Evolutionary conservation across 495 filamentous ascomycete species (phyloP).

Genomic region (Neurospora tetraspora): DNA sequence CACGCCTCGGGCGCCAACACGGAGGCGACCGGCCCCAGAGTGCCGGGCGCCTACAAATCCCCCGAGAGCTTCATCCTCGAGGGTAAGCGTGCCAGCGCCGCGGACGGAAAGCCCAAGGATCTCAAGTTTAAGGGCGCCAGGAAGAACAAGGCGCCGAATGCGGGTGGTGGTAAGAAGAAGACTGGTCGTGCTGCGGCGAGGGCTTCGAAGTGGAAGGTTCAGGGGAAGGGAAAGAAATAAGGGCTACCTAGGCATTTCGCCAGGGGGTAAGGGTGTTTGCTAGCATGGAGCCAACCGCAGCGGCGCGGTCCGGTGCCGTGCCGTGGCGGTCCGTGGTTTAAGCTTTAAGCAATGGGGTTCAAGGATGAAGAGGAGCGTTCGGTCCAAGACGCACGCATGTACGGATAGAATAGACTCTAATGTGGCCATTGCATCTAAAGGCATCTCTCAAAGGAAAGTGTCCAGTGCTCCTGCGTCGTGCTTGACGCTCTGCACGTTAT

Average conservation of each 20-base stretch:
- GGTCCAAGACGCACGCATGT: background rate
- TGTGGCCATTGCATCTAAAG: background rate
- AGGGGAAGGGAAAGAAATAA: constrained; percentile 2
- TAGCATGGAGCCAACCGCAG: background rate
- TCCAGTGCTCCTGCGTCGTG: background rate
- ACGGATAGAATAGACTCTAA: background rate
- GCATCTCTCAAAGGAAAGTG: background rate
- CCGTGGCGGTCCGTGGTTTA: background rate
- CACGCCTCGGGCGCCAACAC: background rate
- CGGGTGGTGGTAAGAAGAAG: constrained; percentile 30
- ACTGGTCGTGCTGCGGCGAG: constrained; percentile 19
- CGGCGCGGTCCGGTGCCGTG: background rate
- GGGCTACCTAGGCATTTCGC: background rate
- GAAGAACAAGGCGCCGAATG: constrained; percentile 22
- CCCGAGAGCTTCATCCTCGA: constrained; percentile 78
- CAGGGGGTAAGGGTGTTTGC: background rate
- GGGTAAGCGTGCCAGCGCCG: constrained; percentile 68
- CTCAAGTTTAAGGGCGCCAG: constrained; percentile 51
- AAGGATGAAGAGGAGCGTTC: background rate
- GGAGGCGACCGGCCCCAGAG: constrained; percentile 9
- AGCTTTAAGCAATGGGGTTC: background rate
- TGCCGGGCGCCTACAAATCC: constrained; percentile 21
- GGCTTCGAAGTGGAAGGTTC: constrained; percentile 52
- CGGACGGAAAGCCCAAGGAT: constrained; percentile 48
- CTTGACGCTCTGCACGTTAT: background rate